phyloP scores from a whole-genome alignment of 176 grass and related monocot genomes.

The Typha latifolia region DNA sequence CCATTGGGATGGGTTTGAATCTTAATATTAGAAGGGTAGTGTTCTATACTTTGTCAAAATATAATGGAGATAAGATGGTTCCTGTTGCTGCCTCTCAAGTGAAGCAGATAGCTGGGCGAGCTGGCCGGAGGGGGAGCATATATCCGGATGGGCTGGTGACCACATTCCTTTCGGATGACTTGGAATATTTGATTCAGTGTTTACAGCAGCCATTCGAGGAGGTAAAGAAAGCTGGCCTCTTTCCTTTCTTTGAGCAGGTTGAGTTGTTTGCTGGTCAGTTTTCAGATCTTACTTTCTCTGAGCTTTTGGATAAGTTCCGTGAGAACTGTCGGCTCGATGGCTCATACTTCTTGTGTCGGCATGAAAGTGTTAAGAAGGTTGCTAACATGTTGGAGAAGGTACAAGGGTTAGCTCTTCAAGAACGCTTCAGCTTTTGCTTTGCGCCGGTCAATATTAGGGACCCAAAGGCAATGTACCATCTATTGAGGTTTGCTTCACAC shows the following conservation, averaged over 20 bases:
- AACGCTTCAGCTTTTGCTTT: slow-evolving; percentile 87
- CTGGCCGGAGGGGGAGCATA: slow-evolving; percentile 77
- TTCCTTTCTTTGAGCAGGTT: slow-evolving; percentile 90
- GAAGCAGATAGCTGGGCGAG: slow-evolving; percentile 90
- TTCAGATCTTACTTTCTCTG: slow-evolving; percentile 41
- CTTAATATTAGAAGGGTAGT: slow-evolving; percentile 92
- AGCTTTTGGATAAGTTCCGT: slow-evolving; percentile 72
- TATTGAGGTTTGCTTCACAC: slow-evolving; percentile 69
- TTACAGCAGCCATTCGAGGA: slow-evolving; percentile 79
- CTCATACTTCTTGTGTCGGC: slow-evolving; percentile 75
- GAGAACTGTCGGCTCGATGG: slow-evolving; percentile 70
- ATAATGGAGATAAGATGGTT: slow-evolving; percentile 81
- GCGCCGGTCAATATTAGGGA: slow-evolving; percentile 89
- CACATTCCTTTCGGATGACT: slow-evolving; percentile 70
- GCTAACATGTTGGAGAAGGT: slow-evolving; percentile 92
- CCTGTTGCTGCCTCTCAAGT: slow-evolving; percentile 74
- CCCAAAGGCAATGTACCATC: slow-evolving; percentile 97
- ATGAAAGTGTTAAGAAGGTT: slow-evolving; percentile 72
- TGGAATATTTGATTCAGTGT: slow-evolving; percentile 88
- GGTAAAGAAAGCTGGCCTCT: slow-evolving; percentile 61
- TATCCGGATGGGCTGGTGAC: slow-evolving; percentile 86
- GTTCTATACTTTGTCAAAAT: slow-evolving; percentile 65
- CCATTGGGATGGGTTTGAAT: slow-evolving; percentile 89
- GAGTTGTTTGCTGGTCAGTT: slow-evolving; percentile 87
- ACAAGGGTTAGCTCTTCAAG: slow-evolving; percentile 69